Evolutionary conservation across 2,329 filamentous ascomycete genomes (phyloP).

Genomic region (Cytospora chrysosperma): DNA sequence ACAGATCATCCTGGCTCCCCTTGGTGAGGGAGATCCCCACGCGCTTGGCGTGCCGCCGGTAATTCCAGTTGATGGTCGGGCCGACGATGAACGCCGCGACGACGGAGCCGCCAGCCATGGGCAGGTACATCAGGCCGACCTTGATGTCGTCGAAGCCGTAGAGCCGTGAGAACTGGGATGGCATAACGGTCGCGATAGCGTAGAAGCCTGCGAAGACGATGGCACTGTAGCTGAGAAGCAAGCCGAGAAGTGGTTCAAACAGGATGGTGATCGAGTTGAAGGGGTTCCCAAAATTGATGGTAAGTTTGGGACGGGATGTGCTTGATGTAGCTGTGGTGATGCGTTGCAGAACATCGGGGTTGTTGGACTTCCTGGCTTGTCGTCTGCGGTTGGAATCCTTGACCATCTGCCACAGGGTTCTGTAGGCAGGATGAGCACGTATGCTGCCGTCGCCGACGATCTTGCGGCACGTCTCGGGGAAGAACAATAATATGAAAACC

Average conservation of each 20-base stretch:
- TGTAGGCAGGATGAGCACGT: conserved; percentile 33
- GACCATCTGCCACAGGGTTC: conserved; percentile 30
- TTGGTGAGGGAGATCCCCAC: conserved; percentile 53
- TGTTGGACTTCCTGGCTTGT: conserved; percentile 11
- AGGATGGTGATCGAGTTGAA: conserved; percentile 78
- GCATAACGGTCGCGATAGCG: conserved; percentile 46
- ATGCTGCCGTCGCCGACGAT: conserved; percentile 46
- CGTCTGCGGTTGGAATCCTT: conserved; percentile 21
- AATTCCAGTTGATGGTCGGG: conserved; percentile 65
- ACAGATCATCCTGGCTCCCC: conserved; percentile 50
- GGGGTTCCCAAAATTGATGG: conserved; percentile 79
- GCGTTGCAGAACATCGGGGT: conserved; percentile 14
- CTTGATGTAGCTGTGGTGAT: conserved; percentile 9
- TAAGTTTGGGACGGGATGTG: conserved; percentile 14
- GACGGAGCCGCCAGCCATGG: conserved; percentile 50
- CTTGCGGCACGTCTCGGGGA: conserved; percentile 45
- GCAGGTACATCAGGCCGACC: conserved; percentile 54
- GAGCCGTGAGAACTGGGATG: conserved; percentile 43
- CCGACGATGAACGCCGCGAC: conserved; percentile 48
- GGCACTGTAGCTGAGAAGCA: conserved; percentile 45
- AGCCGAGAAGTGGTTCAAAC: conserved; percentile 73
- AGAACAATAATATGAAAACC: conserved; percentile 39
- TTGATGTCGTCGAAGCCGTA: conserved; percentile 60
- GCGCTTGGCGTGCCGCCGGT: conserved; percentile 56
- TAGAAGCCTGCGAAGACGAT: conserved; percentile 53